phyloP scores from a whole-genome alignment of 345 rosid species.

The Eucalyptus polybractea region DNA sequence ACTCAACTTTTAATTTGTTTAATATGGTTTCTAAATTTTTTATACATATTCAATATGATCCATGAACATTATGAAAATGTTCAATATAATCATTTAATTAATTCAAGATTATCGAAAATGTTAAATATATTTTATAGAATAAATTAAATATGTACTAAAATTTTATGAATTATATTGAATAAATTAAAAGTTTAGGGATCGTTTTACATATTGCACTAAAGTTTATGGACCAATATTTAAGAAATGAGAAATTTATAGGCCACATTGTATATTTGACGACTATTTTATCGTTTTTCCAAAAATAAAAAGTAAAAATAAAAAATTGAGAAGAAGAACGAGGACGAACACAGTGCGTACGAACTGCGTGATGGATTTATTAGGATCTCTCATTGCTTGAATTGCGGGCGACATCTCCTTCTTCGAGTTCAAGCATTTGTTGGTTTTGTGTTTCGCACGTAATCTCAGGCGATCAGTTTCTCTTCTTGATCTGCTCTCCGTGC shows the following conservation, averaged over 20 bases:
- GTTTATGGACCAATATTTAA: too few species aligned
- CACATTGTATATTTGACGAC: too few species aligned
- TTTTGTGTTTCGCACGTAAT: neutral
- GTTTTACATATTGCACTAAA: rapidly evolving
- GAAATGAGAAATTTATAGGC: neutral
- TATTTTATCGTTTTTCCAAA: too few species aligned
- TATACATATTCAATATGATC: too few species aligned
- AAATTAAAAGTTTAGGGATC: rapidly evolving
- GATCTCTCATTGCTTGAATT: neutral
- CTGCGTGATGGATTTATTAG: neutral
- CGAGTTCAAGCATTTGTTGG: neutral
- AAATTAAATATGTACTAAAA: too few species aligned
- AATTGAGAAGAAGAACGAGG: neutral
- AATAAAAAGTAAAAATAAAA: too few species aligned
- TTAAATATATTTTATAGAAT: too few species aligned
- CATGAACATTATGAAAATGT: too few species aligned
- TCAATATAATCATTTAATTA: too few species aligned
- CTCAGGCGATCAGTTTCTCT: neutral
- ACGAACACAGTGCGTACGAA: neutral
- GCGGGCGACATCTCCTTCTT: neutral
- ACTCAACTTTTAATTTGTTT: too few species aligned
- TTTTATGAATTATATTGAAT: rapidly evolving
- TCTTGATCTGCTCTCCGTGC: neutral
- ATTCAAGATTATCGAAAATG: too few species aligned
- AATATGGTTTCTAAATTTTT: rapidly evolving